Base-by-base conservation (phyloP, 192 early-diverging fungal species). In the Mortierella antarctica region DNA sequence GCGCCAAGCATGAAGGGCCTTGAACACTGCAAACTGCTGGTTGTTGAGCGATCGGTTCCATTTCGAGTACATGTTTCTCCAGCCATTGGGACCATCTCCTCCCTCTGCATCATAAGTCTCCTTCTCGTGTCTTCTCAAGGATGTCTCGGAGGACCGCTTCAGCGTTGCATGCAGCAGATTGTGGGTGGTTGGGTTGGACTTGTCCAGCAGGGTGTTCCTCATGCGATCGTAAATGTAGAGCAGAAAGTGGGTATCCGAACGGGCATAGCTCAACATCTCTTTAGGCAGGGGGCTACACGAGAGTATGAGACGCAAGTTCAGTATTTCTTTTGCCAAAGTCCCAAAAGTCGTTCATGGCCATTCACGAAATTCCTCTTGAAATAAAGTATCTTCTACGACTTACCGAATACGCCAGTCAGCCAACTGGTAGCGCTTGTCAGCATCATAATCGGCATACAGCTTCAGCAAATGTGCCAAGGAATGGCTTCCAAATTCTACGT, bases 391-490 rank as follows among this genome's bases (percentile, higher is more conserved):
- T 31, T 31, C 31, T 17, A n/a, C 7, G 15, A 57, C 41, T 60
- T 84, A 92, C 90, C 97, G 86, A 64, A 98, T 93, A 70, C 98
- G 85, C 98, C 98, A 99, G 83, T 99, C 98, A 18, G 96, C 97
- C 58, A 95, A 77, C 85, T 99, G 98, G 83, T 95, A 98, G 73
- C 89, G 86, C 71, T 99, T 99, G 83, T 99, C 95, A 0, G 96
- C 91, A 53, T 90, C 87, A 23, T 93, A 89, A 20, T 88, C 71
- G 78, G 95, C 95, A 75, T 95, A 97, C 18, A 83, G 70, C 49
- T 92, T 86, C 42, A 99, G 82, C 50, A 99, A 71, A 74, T 91
- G 93, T 0, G 95, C 96, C 46, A 97, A 85, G 44, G 92, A 90
- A 70, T 98, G 95, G 53, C 87, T 80, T 46, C 86, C 83, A 82